Percentiles rank a stretch among this genome's conserved stretches.
Evolutionary conservation across 139 green algal species (phyloP).

Genomic region (Coelastrella sp.): DNA sequence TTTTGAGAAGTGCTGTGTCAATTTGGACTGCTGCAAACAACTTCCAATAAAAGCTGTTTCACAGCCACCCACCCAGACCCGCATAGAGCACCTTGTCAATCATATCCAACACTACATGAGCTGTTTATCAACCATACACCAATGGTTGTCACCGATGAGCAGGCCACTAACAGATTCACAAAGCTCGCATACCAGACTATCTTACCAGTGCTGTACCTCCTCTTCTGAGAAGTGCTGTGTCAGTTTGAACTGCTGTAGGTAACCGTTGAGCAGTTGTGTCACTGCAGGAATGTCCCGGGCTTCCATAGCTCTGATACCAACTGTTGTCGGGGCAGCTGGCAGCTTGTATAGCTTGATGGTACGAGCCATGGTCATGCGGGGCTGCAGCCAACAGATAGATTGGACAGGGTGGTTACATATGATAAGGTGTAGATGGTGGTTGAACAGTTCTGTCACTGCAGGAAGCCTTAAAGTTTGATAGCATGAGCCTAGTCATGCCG

Average conservation of each 20-base stretch:
- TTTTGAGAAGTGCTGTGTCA: no score
- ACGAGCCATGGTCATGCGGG: constrained; percentile 93
- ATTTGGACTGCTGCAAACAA: no score
- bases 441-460: constrained; percentile 81
- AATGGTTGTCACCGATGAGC: no score
- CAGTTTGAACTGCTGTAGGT: constrained; percentile 79
- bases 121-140: no score
- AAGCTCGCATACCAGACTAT: neutral
- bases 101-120: no score
- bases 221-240: constrained; percentile 81
- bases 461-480: constrained; percentile 96
- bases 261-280: constrained; percentile 79
- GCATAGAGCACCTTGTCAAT: no score
- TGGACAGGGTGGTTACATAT: neutral
- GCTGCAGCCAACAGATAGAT: constrained; percentile 48
- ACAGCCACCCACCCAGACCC: no score
- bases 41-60: no score
- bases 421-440: constrained; percentile 72
- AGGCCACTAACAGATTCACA: no score
- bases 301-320: constrained; percentile 85
- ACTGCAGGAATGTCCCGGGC: constrained; percentile 77
- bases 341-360: constrained; percentile 98
- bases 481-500: constrained; percentile 93
- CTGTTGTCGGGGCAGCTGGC: constrained; percentile 77
- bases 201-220: constrained; percentile 94